phyloP scores from a whole-genome alignment of 306 rosid species.

The Cyclanthera cordifolia region DNA sequence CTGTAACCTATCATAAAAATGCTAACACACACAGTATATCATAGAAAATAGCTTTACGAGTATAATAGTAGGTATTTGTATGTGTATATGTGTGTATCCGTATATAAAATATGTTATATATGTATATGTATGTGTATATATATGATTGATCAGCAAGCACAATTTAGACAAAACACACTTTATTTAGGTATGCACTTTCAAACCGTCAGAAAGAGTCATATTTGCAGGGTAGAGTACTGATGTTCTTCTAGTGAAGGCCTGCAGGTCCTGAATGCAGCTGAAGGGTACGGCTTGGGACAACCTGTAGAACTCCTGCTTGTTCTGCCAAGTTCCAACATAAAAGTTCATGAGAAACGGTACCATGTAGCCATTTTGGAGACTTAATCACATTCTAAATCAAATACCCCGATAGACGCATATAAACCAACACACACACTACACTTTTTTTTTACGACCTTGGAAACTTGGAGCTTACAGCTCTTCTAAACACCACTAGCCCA shows the following conservation, averaged over 20 bases:
- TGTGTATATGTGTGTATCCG: background rate
- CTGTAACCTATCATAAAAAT: background rate
- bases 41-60: background rate
- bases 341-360: background rate
- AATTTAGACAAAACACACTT: background rate
- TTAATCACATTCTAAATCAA: background rate
- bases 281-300: background rate
- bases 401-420: background rate
- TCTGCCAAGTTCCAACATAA: background rate
- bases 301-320: slow-evolving; percentile 9
- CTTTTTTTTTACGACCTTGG: no score
- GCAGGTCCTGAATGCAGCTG: background rate
- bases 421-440: background rate
- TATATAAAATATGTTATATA: no score
- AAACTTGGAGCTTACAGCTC: no score
- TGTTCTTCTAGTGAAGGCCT: slow-evolving; percentile 6
- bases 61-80: background rate
- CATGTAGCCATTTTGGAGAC: background rate
- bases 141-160: background rate
- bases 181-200: background rate
- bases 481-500: no score
- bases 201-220: background rate
- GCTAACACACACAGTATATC: background rate
- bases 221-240: background rate
- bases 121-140: background rate